Percentiles rank a stretch among this genome's conserved stretches.
Conservation (phyloP, 768 basidiomycete genomes). For the Coprinellus micaceus region DNA sequence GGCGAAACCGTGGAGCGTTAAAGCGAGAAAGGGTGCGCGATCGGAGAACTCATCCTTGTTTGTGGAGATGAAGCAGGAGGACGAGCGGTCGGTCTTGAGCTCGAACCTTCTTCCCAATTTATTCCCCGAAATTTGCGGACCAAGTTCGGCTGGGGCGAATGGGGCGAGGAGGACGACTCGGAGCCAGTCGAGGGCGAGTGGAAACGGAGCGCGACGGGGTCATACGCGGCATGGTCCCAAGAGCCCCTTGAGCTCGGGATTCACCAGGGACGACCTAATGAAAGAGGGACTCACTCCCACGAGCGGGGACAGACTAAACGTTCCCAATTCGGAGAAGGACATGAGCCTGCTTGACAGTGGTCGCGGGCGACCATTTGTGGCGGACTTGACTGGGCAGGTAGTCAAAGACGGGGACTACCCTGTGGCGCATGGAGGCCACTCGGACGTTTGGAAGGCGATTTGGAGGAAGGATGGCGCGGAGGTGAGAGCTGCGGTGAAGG, state of each 20-base stretch:
- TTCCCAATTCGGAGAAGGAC: not conserved
- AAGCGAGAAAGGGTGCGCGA: slow-evolving; percentile 34
- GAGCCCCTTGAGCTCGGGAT: slow-evolving; percentile 2
- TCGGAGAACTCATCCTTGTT: slow-evolving; percentile 36
- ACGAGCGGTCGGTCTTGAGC: slow-evolving; percentile 24
- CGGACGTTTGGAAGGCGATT: slow-evolving; percentile 39
- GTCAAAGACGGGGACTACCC: slow-evolving; percentile 29
- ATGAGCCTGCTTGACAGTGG: not conserved
- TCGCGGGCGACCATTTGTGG: slow-evolving; percentile 9
- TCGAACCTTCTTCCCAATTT: slow-evolving; percentile 35
- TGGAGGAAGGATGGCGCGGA: slow-evolving; percentile 26
- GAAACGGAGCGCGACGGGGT: not conserved
- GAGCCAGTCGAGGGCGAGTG: not conserved
- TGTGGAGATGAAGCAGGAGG: slow-evolving; percentile 21
- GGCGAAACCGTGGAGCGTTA: slow-evolving; percentile 35
- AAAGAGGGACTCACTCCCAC: not conserved
- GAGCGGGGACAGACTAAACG: not conserved
- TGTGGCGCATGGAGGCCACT: slow-evolving; percentile 40
- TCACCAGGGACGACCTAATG: not conserved
- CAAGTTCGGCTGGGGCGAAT: not conserved
- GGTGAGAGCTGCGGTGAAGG: slow-evolving; percentile 35
- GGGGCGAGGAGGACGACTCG: too few relatives aligned
- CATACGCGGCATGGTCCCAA: not conserved
- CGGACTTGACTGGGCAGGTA: slow-evolving; percentile 32
- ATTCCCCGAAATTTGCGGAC: slow-evolving; percentile 17